Base-by-base conservation (phyloP, 306 rosid species). In the Prinsepia uniflora region DNA sequence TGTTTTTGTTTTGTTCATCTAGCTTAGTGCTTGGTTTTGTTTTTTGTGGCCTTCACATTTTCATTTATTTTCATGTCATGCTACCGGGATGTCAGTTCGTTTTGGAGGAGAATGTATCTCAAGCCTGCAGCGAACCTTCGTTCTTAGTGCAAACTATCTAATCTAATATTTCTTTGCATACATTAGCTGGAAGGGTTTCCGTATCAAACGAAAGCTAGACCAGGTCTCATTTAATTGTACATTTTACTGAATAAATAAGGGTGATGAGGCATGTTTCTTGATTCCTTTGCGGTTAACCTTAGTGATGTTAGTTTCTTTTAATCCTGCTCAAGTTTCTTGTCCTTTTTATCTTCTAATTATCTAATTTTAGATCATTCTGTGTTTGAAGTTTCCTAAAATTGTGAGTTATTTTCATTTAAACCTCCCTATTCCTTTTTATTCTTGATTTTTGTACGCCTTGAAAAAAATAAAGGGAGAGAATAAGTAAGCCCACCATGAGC, bases 161-260 rank as follows among this genome's bases (percentile, higher is more conserved):
- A 56, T 42, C 50, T 2, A 18, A 24, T 67, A 5, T 69, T 22
- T 47, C 13, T 24, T 39, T 4, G 76, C 18, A 53, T 69, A 46
- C 54, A 19, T 39, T 61, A 50, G 71, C 36, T 68, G 12, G 75
- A 70, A 22, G 76, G 57, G 56, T 73, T 62, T 19, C 48, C 65
- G n/a, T 22, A 5, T 60, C 65, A 41, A 65, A 53, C 74, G 68
- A 76, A 22, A 46, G 47, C 8, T 56, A 68, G 82, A 59, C 76
- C 64, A 85, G 89, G 56, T 75, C 80, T 48, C 71, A 17, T 17
- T 79, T 74, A 13, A 48, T 60, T 80, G 80, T 67, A 30, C 36
- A 30, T 30, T 24, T 24, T 2, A 30, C 36, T 30, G 36, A 30
- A 30, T 30, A 30, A 30, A 30, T 2, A 30, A 30, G 36, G 36